phyloP scores from a whole-genome alignment of 331 rosid species.

The Spiraea crenata region DNA sequence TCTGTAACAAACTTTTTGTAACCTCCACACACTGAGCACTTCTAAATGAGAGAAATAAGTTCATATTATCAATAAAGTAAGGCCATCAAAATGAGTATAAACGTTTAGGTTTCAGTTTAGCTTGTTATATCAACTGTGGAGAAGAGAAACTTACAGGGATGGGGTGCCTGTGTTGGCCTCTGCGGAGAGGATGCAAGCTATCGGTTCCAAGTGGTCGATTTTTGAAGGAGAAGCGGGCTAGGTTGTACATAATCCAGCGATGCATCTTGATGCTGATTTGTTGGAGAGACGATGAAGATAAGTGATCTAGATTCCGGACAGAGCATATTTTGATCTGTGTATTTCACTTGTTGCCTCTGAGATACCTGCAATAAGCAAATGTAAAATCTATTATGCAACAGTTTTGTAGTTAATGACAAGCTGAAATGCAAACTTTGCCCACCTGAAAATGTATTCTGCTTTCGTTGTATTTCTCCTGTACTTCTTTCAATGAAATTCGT shows the following conservation, averaged over 20 bases:
- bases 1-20: constrained; percentile 25
- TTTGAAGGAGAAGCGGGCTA: constrained; percentile 39
- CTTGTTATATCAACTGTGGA: not conserved
- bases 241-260: constrained; percentile 33
- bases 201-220: constrained; percentile 14
- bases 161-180: constrained; percentile 28
- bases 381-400: not conserved
- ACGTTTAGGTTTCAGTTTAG: not conserved
- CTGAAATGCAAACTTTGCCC: not conserved
- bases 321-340: not conserved
- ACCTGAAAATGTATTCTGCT: constrained; percentile 1
- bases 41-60: not conserved
- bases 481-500: not conserved
- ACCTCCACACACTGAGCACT: constrained; percentile 14
- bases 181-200: constrained; percentile 16
- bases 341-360: constrained; percentile 11
- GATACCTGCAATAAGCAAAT: constrained; percentile 2
- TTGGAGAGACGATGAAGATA: constrained; percentile 30
- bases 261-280: constrained; percentile 38
- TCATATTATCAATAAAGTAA: not conserved
- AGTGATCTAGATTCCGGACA: not conserved
- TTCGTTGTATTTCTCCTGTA: not conserved
- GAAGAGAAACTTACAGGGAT: constrained; percentile 10
- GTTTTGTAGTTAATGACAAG: not conserved
- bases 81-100: not conserved